phyloP scores from a whole-genome alignment of 148 eudicot genomes.

The Pharnaceum exiguum region DNA sequence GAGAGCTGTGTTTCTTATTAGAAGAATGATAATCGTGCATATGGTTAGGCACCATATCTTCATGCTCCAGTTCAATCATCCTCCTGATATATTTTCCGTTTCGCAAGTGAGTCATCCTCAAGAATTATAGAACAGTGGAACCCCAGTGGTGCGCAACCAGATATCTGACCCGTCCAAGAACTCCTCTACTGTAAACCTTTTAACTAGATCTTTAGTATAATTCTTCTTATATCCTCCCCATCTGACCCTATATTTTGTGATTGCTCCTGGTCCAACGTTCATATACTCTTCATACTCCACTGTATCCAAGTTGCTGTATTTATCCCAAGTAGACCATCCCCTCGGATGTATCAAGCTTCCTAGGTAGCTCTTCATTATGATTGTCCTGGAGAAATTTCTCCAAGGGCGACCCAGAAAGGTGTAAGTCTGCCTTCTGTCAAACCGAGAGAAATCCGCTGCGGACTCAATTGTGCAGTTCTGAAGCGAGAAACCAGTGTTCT shows the following conservation, averaged over 20 bases:
- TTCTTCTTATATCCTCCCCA: slow-evolving; percentile 66
- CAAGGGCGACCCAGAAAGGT: slow-evolving; percentile 68
- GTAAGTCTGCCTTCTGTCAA: slow-evolving; percentile 22
- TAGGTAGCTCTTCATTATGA: slow-evolving; percentile 50
- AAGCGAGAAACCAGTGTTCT: slow-evolving; percentile 54
- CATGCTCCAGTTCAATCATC: slow-evolving; percentile 2
- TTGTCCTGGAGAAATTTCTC: slow-evolving; percentile 62
- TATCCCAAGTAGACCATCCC: slow-evolving; percentile 64
- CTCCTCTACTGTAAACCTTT: slow-evolving; percentile 33
- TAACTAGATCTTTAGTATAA: slow-evolving; percentile 32
- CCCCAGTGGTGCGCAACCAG: slow-evolving; percentile 45
- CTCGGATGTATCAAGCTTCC: slow-evolving; percentile 52
- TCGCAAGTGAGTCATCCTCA: slow-evolving; percentile 1
- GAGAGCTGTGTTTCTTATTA: no score
- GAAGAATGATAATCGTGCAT: neutral
- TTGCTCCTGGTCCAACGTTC: slow-evolving; percentile 69
- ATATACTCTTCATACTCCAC: slow-evolving; percentile 55
- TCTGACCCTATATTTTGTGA: slow-evolving; percentile 37
- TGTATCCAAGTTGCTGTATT: slow-evolving; percentile 46
- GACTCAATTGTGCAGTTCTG: slow-evolving; percentile 52
- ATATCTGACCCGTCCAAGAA: slow-evolving; percentile 45
- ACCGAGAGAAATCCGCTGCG: slow-evolving; percentile 26
- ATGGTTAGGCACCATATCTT: neutral
- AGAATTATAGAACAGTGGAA: slow-evolving; percentile 33
- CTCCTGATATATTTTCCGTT: neutral